Evolutionary conservation across 805 yeast genomes (phyloP), one percentile per base, ranked within the genome.

Genomic region (Yamadazyma akitaensis): DNA sequence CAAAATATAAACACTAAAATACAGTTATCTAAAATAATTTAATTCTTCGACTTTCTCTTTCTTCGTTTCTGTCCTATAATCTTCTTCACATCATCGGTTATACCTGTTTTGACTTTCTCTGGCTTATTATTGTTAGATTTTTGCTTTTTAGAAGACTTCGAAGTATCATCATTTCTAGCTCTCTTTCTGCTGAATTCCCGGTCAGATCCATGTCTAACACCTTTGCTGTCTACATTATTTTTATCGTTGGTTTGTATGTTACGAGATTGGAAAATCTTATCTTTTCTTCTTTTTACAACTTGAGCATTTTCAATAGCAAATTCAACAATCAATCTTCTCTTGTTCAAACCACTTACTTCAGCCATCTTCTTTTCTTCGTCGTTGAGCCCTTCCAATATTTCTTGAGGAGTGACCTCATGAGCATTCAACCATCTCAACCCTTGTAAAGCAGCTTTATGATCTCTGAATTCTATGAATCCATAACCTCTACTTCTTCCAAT

Each of bases 401-500:
- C 97, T 9, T 76, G 80, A 30, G 65, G 65, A 0, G 88, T 70
- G 6, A 94, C 96, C 59, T 80, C 84, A 62, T 92, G 97, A 7
- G 96, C 96, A 64, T 94, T 94, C 64, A 94, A 76, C 96, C 97
- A 94, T 73, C 99, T 82, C 47, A 94, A 78, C 2, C 96, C 97
- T 97, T 90, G 91, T 54, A 94, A 76, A 0, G 99, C 98, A 52
- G 84, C 64, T 65, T 85, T 86, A 65, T 94, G 99, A 65, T 91
- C 96, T 67, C 90, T 82, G 65, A 77, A 90, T 68, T 94, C 98
- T 38, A 94, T 67, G 75, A 94, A 92, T 53, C 99, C 99, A 60
- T 92, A 94, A 50, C 99, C 99, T 73, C 97, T 84, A 60, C 94
- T 84, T 66, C 99, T 79, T 47, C 99, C 99, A 25, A 76, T 67